Conservation (phyloP, 2,329 filamentous ascomycete genomes). For the Periconia macrospinosa region DNA sequence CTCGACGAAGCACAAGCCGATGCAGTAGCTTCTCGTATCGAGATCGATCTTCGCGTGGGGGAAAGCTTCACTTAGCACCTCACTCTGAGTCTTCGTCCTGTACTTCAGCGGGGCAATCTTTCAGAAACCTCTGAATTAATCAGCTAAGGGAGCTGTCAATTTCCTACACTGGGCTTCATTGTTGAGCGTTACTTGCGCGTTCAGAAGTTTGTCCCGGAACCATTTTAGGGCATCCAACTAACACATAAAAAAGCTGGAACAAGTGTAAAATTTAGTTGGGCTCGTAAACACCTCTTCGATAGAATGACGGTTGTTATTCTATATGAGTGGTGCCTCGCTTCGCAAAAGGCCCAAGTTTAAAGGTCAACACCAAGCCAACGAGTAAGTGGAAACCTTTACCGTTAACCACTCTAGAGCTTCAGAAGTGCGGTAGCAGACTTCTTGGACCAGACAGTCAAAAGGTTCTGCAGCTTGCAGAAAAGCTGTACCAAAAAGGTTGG, state of each 20-base stretch:
- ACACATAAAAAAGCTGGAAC: constrained; percentile 73
- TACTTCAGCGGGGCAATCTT: constrained; percentile 60
- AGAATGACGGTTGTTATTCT: constrained; percentile 74
- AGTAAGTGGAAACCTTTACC: constrained; percentile 89
- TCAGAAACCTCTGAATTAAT: constrained; percentile 59
- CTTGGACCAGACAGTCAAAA: constrained; percentile 81
- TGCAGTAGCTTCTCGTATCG: constrained; percentile 82
- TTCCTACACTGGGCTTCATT: constrained; percentile 90
- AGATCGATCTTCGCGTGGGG: constrained; percentile 83
- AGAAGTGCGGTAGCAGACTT: constrained; percentile 86
- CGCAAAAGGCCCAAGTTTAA: constrained; percentile 73
- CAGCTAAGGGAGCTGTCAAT: constrained; percentile 92
- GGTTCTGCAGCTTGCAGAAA: constrained; percentile 81
- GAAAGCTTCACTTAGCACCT: constrained; percentile 85
- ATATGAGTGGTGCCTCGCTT: constrained; percentile 79
- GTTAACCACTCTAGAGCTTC: constrained; percentile 87
- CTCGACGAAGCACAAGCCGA: constrained; percentile 83
- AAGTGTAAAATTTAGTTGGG: constrained; percentile 79
- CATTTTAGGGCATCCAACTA: constrained; percentile 86
- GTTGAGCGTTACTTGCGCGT: constrained; percentile 92
- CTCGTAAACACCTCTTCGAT: constrained; percentile 78
- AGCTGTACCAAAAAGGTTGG: constrained; percentile 84
- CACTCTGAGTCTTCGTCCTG: constrained; percentile 68
- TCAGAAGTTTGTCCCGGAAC: constrained; percentile 83
- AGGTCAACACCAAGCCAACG: constrained; percentile 83